Base-by-base conservation (phyloP, 83 land plant species). In the Diphasiastrum complanatum region DNA sequence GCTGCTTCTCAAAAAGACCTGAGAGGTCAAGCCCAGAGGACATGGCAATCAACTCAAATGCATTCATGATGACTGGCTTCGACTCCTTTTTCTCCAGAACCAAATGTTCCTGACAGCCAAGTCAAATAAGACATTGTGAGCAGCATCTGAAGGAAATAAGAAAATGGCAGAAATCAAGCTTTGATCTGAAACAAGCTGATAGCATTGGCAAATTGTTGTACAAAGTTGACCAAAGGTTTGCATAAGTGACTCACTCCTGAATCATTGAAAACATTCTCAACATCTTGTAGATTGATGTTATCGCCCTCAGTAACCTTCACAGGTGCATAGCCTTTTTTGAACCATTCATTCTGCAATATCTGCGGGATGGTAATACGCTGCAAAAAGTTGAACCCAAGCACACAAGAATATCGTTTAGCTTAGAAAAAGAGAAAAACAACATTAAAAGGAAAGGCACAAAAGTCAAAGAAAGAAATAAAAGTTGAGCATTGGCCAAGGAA, bases 1-100 rank as follows among this genome's bases (percentile, higher is more conserved):
- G 31, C 24, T 64, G 61, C 35, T 64, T 49, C 1, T 49, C 61
- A 33, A 64, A 64, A 28, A 64, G 67, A 11, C 67, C 67, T 2
- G 67, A 64, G 22, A 64, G 58, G 24, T 64, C 67, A 12, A 64
- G 67, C 35, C 67, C 67, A 22, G 67, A 51, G 22, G 55, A 50
- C 34, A 49, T 27, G 0, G 67, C 27, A 33, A 64, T 33, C 5
- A 64, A 29, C 61, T 64, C 67, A 49, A 64, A 64, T 4, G 67
- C 67, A 49, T 64, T 64, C 61, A 64, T 58, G 26, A 35, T 6
- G 10, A 58, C 61, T 8, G 61, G 61, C 33, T 16, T 58, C 24
- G 41, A 28, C 27, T 33, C 47, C 43, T 37, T 41, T 41, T 14
- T 14, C n/a, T 41, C 45, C n/a, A 18, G 12, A 41, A 41, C 45